These are phyloP conservation scores for Pseudomassariella vexata DNA, from an alignment of 2,329 filamentous ascomycete genomes.

Conservation along the genomic window DNA sequence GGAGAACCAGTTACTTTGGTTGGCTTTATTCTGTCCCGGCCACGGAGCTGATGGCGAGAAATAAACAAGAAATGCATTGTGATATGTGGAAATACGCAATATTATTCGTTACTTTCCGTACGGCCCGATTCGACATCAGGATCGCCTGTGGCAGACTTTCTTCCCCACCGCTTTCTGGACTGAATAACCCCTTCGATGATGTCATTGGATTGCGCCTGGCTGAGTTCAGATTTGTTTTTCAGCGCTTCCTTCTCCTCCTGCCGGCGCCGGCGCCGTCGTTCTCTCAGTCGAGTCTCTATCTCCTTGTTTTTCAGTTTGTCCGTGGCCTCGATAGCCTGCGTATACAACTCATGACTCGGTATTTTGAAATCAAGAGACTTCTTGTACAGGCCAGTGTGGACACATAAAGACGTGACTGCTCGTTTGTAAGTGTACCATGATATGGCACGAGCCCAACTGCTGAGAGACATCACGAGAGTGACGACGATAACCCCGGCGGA, in stretches of 20 bases:
- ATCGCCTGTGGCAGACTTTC: too few relatives aligned
- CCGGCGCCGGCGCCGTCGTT: neutral
- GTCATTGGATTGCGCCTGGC: too few relatives aligned
- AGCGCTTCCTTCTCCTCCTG: neutral
- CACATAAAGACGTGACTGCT: neutral
- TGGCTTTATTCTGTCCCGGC: neutral
- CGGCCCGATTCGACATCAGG: too few relatives aligned
- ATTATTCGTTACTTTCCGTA: too few relatives aligned
- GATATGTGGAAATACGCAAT: too few relatives aligned
- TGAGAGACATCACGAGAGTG: slow-evolving; percentile 18
- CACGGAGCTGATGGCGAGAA: neutral
- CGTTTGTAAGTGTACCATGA: slow-evolving; percentile 7
- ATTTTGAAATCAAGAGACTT: neutral
- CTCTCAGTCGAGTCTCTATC: neutral
- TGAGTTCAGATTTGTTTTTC: too few relatives aligned
- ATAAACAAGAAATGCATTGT: too few relatives aligned
- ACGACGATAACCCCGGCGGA: slow-evolving; percentile 18
- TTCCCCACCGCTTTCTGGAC: too few relatives aligned
- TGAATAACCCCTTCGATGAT: too few relatives aligned
- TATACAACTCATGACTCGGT: neutral
- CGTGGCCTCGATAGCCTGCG: neutral
- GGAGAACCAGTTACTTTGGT: neutral
- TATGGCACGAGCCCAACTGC: slow-evolving; percentile 8
- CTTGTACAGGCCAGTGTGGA: neutral
- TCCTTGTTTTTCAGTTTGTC: slow-evolving; percentile 1